phyloP scores from a whole-genome alignment of 768 basidiomycete species.

The Russula foetens region DNA sequence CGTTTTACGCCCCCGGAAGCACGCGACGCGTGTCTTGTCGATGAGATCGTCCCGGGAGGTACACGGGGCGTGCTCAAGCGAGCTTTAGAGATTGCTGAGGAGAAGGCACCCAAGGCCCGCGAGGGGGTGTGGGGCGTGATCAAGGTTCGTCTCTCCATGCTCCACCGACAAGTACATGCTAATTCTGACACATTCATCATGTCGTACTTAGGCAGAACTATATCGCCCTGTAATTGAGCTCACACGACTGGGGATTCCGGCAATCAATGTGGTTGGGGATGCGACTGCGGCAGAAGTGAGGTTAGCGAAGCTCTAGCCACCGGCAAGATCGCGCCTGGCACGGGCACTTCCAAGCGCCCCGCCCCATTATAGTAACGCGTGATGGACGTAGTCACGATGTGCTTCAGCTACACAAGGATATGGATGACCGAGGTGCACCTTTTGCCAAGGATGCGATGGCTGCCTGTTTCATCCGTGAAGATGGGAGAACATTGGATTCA shows the following conservation, averaged over 20 bases:
- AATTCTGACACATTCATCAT: slow-evolving; percentile 4
- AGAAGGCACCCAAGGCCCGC: slow-evolving; percentile 42
- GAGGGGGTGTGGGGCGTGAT: slow-evolving; percentile 66
- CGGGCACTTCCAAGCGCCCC: not conserved
- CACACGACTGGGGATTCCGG: slow-evolving; percentile 30
- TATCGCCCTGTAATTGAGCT: slow-evolving; percentile 46
- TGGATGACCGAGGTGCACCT: not conserved
- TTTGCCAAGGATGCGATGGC: no score
- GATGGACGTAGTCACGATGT: not conserved
- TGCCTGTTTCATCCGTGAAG: not conserved
- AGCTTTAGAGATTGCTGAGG: slow-evolving; percentile 54
- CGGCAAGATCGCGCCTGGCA: not conserved
- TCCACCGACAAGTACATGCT: not conserved
- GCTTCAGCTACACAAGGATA: not conserved
- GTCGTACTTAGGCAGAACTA: slow-evolving; percentile 38
- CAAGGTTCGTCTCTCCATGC: slow-evolving; percentile 37
- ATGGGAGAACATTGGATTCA: not conserved
- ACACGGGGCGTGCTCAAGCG: slow-evolving; percentile 55
- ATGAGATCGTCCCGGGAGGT: slow-evolving; percentile 52
- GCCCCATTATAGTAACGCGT: not conserved
- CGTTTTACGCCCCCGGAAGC: slow-evolving; percentile 72
- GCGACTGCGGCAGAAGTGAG: slow-evolving; percentile 45
- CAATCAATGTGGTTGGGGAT: slow-evolving; percentile 32
- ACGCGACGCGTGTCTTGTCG: slow-evolving; percentile 55
- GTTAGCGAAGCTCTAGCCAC: slow-evolving; percentile 23